Evolutionary conservation across 768 basidiomycete species (phyloP), one percentile per base, ranked within the genome.

Genomic region (Agaricus subrufescens): DNA sequence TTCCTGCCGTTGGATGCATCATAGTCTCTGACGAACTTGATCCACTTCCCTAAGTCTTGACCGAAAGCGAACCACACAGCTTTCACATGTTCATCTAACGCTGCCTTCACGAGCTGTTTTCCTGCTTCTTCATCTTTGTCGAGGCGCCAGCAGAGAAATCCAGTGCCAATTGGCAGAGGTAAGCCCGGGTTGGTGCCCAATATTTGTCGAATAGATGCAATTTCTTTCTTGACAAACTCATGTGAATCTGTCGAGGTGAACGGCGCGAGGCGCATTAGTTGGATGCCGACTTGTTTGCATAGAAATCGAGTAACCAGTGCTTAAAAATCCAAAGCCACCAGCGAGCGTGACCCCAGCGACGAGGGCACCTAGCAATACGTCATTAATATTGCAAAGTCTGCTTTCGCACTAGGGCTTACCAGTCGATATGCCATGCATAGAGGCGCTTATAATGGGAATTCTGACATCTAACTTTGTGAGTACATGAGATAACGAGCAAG

Each of bases 11-110:
- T 63, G 26, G 73, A 70, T 11, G 62, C 60, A 62, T 89, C 82
- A 52, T 79, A 71, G n/a, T 77, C 68, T 55, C 85, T 84, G 46
- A 89, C 73, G 57, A 75, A 76, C 19, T 75, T 63, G 42, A 89
- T 77, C 89, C 89, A 93, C 45, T 71, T 64, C 11, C 71, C 69
- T 15, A 87, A 61, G 60, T 84, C 69, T 27, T 73, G 66, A 1
- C 89, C 89, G 64, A 89, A 91, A 0, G 88, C 74, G 42, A 94
- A 74, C 89, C 90, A 93, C 52, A 93, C 69, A 6, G 86, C 85
- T 46, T 75, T 76, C 8, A 89, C 81, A 23, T 74, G 71, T 54
- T 76, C 74, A 50, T 82, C 76, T 49, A 90, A 74, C 9, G 80
- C 79, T 30, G 74, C 65, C 3, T 72, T 67, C 26, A 91, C 65